phyloP scores from a whole-genome alignment of 495 filamentous ascomycete genomes.

The Eremomyces bilateralis region DNA sequence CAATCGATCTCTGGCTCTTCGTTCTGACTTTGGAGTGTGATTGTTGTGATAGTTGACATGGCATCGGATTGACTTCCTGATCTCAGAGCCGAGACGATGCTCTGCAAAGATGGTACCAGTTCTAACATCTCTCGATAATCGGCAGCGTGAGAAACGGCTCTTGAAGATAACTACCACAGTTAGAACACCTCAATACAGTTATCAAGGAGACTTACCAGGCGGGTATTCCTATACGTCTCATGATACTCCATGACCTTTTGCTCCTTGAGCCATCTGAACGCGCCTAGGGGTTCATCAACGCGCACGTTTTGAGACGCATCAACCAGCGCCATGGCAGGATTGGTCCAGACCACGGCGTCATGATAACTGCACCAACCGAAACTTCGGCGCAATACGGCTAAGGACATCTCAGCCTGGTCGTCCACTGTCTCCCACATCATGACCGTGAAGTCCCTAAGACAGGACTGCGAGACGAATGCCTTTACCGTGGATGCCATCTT shows the following conservation, averaged over 20 bases:
- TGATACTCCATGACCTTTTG: slow-evolving; percentile 28
- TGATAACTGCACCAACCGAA: slow-evolving; percentile 36
- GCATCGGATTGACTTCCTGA: too few relatives aligned
- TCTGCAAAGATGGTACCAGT: too few relatives aligned
- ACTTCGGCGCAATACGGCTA: slow-evolving; percentile 30
- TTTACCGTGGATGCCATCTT: slow-evolving; percentile 21
- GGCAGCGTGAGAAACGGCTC: too few relatives aligned
- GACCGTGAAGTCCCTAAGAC: slow-evolving; percentile 8
- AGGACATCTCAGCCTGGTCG: slow-evolving; percentile 23
- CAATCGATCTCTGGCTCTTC: too few relatives aligned
- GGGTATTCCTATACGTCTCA: slow-evolving; percentile 27
- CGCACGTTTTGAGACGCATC: slow-evolving; percentile 20
- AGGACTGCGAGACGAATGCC: slow-evolving; percentile 30
- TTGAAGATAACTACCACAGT: too few relatives aligned
- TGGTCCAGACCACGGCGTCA: slow-evolving; percentile 30
- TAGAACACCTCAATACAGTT: too few relatives aligned
- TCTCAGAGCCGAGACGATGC: too few relatives aligned
- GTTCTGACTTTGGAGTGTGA: too few relatives aligned
- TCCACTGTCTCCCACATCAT: slow-evolving; percentile 34
- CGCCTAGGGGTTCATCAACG: slow-evolving; percentile 24
- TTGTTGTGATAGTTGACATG: too few relatives aligned
- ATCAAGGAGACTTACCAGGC: slow-evolving; percentile 17
- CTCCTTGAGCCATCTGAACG: slow-evolving; percentile 36
- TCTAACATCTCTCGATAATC: too few relatives aligned
- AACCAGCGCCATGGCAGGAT: slow-evolving; percentile 21